Base-by-base conservation (phyloP, 495 filamentous ascomycete species). In the Hypoxylon lienhwacheense region DNA sequence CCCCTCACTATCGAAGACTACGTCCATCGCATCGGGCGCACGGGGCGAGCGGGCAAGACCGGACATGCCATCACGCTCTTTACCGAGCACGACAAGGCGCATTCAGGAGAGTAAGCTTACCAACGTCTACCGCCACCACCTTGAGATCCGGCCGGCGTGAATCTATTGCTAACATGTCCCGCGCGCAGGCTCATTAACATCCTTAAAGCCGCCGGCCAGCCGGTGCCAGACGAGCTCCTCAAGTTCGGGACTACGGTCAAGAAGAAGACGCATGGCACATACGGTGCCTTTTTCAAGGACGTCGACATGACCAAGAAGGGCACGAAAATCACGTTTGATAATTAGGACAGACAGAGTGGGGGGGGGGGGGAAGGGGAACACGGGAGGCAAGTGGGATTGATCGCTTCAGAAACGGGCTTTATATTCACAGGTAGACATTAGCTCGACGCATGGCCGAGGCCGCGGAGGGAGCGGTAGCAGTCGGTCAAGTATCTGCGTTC, bases 231-330 rank as follows among this genome's bases (percentile, higher is more conserved):
- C 26, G 86, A 84, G 8, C 72, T 97, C 26, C 69, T 96, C 54
- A 96, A 93, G 65, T 98, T 96, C 55, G 93, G 93, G 45, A 92
- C 88, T n/a, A 97, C 91, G 10, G 93, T 98, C 22, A 97, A 97
- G 80, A 96, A 95, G 79, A 97, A 97, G 88, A 83, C 81, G 32
- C 92, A 98, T 70, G 87, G 87, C 45, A 84, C 84, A 6, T 98
- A 97, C 67, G 93, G 93, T 34, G 88, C 89, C 0, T 97, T 96
- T 64, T 95, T 83, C 76, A 96, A 91, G 68, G 88, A 96, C 33
- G 72, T 78, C 31, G 87, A 87, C 51, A 82, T 81, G 43, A 84
- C 77, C 66, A 89, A 91, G 75, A 82, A 87, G 66, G 88, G 87
- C 0, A 95, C 86, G 48, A 97, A 95, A 78, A 97, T 97, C 65